Evolutionary conservation across 2,329 filamentous ascomycete genomes (phyloP).

Genomic region (Sarocladium strictum): DNA sequence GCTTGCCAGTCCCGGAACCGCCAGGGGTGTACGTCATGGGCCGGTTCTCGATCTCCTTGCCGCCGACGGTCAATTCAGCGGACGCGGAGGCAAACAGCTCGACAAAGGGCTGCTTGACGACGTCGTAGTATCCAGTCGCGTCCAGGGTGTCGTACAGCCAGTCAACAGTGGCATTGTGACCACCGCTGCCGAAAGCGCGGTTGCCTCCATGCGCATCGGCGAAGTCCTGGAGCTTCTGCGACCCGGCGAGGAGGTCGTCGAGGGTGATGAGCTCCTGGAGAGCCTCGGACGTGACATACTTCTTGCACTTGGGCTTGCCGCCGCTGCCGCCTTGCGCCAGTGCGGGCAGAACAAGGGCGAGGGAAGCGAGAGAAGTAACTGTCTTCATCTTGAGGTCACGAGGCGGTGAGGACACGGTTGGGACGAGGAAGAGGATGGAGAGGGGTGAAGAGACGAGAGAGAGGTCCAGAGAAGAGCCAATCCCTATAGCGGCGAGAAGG

Average conservation of each 20-base stretch:
- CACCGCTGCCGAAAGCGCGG: slow-evolving; percentile 36
- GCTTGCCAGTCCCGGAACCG: slow-evolving; percentile 31
- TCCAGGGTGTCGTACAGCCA: slow-evolving; percentile 35
- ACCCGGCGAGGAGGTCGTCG: slow-evolving; percentile 34
- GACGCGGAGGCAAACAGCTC: slow-evolving; percentile 30
- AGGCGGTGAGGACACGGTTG: not conserved
- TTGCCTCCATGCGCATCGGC: slow-evolving; percentile 35
- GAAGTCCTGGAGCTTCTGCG: slow-evolving; percentile 38
- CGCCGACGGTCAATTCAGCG: slow-evolving; percentile 24
- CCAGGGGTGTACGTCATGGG: slow-evolving; percentile 46
- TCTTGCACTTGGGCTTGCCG: slow-evolving; percentile 19
- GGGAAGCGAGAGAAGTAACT: slow-evolving; percentile 17
- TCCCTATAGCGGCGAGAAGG: not conserved
- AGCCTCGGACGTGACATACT: slow-evolving; percentile 29
- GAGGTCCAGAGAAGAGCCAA: not conserved
- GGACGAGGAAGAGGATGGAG: not conserved
- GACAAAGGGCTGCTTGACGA: slow-evolving; percentile 38
- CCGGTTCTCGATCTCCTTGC: slow-evolving; percentile 18
- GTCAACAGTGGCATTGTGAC: slow-evolving; percentile 41
- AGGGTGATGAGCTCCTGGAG: slow-evolving; percentile 33
- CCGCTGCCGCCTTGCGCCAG: slow-evolving; percentile 13
- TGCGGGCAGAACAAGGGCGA: slow-evolving; percentile 20
- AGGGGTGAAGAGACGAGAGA: not conserved
- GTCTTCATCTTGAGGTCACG: slow-evolving; percentile 17
- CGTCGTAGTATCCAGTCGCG: slow-evolving; percentile 33